Evolutionary conservation across 345 rosid species (phyloP).

Genomic region (Eucalyptus cloeziana): DNA sequence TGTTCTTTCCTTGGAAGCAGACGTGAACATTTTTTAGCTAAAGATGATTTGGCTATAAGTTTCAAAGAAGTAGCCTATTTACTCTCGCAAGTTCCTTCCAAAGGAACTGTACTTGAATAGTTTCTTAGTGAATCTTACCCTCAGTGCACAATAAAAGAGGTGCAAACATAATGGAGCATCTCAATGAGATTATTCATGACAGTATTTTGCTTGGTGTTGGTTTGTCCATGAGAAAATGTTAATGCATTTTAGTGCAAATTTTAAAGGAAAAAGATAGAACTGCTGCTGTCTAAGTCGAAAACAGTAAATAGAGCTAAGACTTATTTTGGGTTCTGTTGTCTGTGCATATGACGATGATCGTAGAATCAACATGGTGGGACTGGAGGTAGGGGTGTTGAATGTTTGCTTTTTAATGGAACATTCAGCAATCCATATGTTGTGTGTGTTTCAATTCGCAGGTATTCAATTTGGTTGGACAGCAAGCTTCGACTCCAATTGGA

Average conservation of each 20-base stretch:
- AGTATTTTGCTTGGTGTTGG: background rate
- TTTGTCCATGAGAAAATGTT: background rate
- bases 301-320: background rate
- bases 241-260: background rate
- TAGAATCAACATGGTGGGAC: background rate
- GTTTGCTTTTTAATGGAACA: background rate
- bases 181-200: background rate
- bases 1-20: background rate
- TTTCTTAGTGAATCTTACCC: background rate
- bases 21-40: background rate
- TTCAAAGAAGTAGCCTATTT: background rate
- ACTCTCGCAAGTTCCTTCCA: background rate
- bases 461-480: slow-evolving; percentile 99
- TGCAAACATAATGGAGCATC: background rate
- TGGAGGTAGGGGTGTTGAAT: background rate
- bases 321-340: background rate
- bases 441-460: slow-evolving; percentile 26
- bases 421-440: background rate
- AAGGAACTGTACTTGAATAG: background rate
- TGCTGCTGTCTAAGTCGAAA: background rate
- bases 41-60: background rate
- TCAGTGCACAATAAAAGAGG: background rate
- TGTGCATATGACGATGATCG: background rate
- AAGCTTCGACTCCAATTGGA: slow-evolving; percentile 85
- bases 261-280: background rate